Evolutionary conservation across 1,284 basidiomycete species (phyloP).

Genomic region (Ceratobasidium sp.): DNA sequence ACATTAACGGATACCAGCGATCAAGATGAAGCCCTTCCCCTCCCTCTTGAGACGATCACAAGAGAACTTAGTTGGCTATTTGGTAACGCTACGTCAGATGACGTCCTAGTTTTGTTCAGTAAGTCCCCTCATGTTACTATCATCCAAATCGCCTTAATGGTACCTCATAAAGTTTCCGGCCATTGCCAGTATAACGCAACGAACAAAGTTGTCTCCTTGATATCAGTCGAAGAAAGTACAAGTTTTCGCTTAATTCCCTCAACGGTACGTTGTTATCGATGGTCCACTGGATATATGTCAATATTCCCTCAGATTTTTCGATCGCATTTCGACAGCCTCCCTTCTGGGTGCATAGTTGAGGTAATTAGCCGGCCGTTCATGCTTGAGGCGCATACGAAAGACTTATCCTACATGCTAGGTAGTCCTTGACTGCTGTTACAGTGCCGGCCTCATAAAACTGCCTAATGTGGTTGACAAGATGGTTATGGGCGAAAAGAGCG

Average conservation of each 20-base stretch:
- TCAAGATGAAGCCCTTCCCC: background rate
- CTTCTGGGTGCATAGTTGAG: constrained; percentile 33
- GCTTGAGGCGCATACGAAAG: background rate
- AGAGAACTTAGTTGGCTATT: constrained; percentile 15
- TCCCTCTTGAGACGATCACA: background rate
- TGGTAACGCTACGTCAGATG: background rate
- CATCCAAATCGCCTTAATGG: background rate
- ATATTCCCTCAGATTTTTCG: constrained; percentile 8
- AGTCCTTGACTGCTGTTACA: constrained; percentile 36
- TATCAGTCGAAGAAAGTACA: background rate
- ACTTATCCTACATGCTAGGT: background rate
- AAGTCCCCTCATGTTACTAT: background rate
- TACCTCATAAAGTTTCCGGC: constrained; percentile 18
- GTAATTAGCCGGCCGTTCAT: background rate
- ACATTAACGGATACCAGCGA: background rate
- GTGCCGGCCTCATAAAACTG: constrained; percentile 26
- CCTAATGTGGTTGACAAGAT: constrained; percentile 24
- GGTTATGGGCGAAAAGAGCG: background rate
- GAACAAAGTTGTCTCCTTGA: constrained; percentile 31
- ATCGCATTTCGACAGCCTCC: constrained; percentile 26
- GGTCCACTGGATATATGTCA: background rate
- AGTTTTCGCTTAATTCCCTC: background rate
- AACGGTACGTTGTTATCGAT: constrained; percentile 12
- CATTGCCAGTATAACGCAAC: constrained; percentile 12
- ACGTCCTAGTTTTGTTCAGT: constrained; percentile 35